A percentile compares a stretch with the other conserved stretches of the same genome.
Evolutionary conservation across 2,329 filamentous ascomycete genomes (phyloP).

Genomic region (Rhexocercosporidium sp.): DNA sequence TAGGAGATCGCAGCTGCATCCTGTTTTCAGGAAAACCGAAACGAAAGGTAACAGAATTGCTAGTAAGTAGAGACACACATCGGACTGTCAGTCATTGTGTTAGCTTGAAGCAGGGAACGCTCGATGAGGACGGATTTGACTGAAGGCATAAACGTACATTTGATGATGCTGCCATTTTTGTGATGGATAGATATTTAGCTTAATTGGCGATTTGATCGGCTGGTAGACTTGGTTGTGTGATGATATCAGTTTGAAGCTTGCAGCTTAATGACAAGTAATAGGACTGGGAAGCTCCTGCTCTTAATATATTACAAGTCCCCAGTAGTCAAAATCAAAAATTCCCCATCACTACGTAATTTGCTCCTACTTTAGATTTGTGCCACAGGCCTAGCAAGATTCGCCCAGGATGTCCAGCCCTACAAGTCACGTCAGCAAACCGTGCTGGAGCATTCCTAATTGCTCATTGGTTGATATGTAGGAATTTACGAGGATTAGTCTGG

Average conservation of each 20-base stretch:
- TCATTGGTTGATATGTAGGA: not conserved
- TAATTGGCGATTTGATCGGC: not conserved
- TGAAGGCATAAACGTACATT: too few relatives aligned
- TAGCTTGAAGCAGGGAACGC: too few relatives aligned
- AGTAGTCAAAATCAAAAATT: not conserved
- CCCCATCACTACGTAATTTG: not conserved
- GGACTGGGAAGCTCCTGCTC: not conserved
- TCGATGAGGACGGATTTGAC: too few relatives aligned
- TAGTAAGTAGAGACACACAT: constrained; percentile 38
- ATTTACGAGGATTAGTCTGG: not conserved
- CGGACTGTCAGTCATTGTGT: constrained; percentile 23
- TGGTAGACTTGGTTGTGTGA: not conserved
- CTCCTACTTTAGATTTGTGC: constrained; percentile 1
- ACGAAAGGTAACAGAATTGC: constrained; percentile 39
- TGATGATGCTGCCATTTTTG: constrained; percentile 22
- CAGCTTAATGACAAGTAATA: not conserved
- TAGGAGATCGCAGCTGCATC: constrained; percentile 46
- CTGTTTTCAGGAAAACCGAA: constrained; percentile 46
- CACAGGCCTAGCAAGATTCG: not conserved
- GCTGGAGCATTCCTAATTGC: not conserved
- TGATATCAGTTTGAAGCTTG: not conserved
- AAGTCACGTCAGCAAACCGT: not conserved
- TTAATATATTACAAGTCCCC: not conserved
- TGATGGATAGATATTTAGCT: not conserved
- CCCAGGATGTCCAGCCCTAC: constrained; percentile 1